Evolutionary conservation across 441 rosid species (phyloP).

Genomic region (Geranium incanum): DNA sequence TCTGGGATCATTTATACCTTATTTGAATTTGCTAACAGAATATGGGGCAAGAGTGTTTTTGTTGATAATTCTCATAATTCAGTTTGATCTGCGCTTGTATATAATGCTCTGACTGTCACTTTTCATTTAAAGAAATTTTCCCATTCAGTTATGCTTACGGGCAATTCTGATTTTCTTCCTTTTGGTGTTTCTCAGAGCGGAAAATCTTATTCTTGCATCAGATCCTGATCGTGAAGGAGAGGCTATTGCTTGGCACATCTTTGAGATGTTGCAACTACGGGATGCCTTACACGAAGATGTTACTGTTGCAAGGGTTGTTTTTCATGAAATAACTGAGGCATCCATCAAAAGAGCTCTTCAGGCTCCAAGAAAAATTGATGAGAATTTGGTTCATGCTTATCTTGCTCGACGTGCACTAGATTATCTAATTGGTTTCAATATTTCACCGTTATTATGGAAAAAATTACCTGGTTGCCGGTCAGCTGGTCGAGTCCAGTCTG

Average conservation of each 20-base stretch:
- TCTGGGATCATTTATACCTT: background rate
- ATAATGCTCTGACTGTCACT: constrained; percentile 13
- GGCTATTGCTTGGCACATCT: constrained; percentile 99
- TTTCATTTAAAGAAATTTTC: constrained; percentile 15
- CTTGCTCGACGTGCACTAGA: constrained; percentile 97
- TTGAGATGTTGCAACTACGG: constrained; percentile 94
- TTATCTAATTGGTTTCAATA: constrained; percentile 88
- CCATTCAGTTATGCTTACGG: constrained; percentile 19
- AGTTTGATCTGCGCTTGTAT: background rate
- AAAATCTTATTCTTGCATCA: constrained; percentile 92
- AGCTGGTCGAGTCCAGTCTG: constrained; percentile 98
- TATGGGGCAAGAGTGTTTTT: constrained; percentile 14
- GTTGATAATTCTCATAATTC: constrained; percentile 7
- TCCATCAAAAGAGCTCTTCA: constrained; percentile 75
- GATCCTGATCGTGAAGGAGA: constrained; percentile 99
- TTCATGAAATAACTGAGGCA: constrained; percentile 86
- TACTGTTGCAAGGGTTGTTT: constrained; percentile 78
- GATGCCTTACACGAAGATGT: constrained; percentile 69
- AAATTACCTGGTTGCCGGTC: constrained; percentile 96
- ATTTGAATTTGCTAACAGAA: background rate
- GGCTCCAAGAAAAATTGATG: constrained; percentile 78
- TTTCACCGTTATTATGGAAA: constrained; percentile 94
- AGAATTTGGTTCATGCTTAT: constrained; percentile 81
- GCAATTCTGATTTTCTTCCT: constrained; percentile 31
- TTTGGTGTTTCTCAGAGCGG: constrained; percentile 70